Conservation (phyloP, 2,329 filamentous ascomycete species). For the Penicillium sp. region DNA sequence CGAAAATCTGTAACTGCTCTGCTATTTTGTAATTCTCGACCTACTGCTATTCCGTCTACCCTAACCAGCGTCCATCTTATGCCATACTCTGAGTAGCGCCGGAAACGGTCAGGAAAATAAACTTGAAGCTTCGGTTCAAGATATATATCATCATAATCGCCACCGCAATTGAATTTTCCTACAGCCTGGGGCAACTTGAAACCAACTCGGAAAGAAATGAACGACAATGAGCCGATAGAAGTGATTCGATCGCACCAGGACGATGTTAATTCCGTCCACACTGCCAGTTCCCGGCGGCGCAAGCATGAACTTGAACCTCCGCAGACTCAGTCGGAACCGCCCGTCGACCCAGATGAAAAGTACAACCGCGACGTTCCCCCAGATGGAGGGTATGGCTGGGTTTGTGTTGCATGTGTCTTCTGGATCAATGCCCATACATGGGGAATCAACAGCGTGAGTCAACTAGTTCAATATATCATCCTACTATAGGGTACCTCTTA, state of each 20-base stretch:
- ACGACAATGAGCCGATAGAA: slow-evolving; percentile 38
- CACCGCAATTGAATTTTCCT: slow-evolving; percentile 1
- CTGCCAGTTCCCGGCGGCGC: slow-evolving; percentile 8
- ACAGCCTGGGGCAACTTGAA: no score
- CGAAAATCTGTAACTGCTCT: not conserved
- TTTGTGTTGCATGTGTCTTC: slow-evolving; percentile 59
- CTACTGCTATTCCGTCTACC: no score
- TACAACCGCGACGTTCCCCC: slow-evolving; percentile 42
- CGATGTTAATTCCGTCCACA: slow-evolving; percentile 13
- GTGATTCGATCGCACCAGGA: slow-evolving; percentile 29
- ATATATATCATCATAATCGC: slow-evolving; percentile 3
- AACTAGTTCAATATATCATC: no score
- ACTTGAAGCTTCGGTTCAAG: not conserved
- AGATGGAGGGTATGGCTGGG: slow-evolving; percentile 67
- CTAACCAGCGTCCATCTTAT: no score
- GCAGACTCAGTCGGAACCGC: slow-evolving; percentile 4
- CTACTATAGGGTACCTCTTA: not conserved
- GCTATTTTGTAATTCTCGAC: not conserved
- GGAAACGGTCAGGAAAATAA: slow-evolving; percentile 13
- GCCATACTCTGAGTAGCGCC: slow-evolving; percentile 16
- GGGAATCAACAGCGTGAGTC: slow-evolving; percentile 69
- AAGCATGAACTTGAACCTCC: slow-evolving; percentile 15
- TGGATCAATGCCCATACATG: slow-evolving; percentile 73
- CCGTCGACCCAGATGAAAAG: slow-evolving; percentile 32
- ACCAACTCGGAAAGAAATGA: slow-evolving; percentile 28